Percentiles rank a stretch among this genome's conserved stretches.
Conservation (phyloP, 2,329 filamentous ascomycete species). For the Aureobasidium sp. region DNA sequence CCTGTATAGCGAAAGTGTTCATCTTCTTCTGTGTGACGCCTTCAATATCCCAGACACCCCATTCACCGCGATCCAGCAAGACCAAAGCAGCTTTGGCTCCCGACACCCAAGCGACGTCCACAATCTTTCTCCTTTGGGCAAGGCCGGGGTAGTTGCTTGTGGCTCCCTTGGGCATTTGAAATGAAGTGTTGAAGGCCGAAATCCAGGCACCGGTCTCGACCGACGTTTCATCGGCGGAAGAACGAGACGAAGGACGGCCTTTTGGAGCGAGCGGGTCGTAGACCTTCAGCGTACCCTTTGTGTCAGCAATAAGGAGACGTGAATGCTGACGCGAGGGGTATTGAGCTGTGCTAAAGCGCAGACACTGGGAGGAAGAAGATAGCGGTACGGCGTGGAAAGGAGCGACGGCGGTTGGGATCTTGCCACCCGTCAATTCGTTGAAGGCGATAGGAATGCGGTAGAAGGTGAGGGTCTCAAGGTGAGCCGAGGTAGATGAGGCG, state of each 20-base stretch:
- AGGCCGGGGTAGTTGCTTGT: conserved; percentile 20
- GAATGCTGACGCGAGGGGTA: conserved; percentile 46
- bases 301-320: conserved; percentile 46
- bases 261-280: conserved; percentile 39
- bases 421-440: conserved; percentile 22
- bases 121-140: conserved; percentile 37
- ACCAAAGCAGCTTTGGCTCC: conserved; percentile 38
- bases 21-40: conserved; percentile 13
- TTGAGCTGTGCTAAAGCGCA: conserved; percentile 46
- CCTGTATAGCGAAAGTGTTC: conserved; percentile 21
- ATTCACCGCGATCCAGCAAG: conserved; percentile 42
- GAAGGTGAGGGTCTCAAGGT: conserved; percentile 31
- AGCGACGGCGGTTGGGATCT: conserved; percentile 30
- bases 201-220: conserved; percentile 21
- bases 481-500: conserved; percentile 27
- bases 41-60: conserved; percentile 44
- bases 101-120: conserved; percentile 40
- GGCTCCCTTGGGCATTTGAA: conserved; percentile 14
- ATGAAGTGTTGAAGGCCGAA: conserved; percentile 22
- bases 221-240: conserved; percentile 12
- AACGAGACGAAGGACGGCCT: conserved; percentile 20
- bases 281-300: conserved; percentile 44
- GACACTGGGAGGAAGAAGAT: conserved; percentile 39
- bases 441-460: conserved; percentile 30
- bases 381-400: conserved; percentile 42